Base-by-base conservation (phyloP, 176 grass and related monocot genomes). In the Bolboschoenus planiculmis region DNA sequence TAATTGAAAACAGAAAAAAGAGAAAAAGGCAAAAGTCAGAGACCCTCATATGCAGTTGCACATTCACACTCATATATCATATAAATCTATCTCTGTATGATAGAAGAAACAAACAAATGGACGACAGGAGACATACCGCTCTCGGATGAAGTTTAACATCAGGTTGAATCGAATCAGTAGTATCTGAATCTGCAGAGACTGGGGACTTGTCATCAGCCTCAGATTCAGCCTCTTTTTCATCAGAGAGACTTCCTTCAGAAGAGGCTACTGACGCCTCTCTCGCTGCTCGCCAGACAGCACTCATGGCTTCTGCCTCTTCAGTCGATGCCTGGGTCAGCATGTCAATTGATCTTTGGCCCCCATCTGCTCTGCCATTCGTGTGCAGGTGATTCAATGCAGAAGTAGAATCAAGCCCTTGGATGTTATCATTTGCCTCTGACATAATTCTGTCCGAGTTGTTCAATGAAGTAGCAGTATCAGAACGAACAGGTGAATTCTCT, bases 281-380 rank as follows among this genome's bases (percentile, higher is more conserved):
- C 68, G 92, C 96, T 84, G 92, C 92, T 90, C 87, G 85, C 96
- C 96, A 99, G 42, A 83, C 96, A 82, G 92, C 92, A 78, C 96
- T 99, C 82, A 93, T 92, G 75, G 92, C 96, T 91, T 99, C 96
- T 82, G 96, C 96, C 85, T 99, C 96, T 13, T 91, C 96, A 87
- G 90, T 83, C 81, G 96, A 99, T 73, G 96, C 96, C 83, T 93
- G 67, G 74, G 85, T 99, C 79, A 99, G 87, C 92, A 95, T 91
- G 67, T 99, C 92, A 48, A 99, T 91, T 64, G 96, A 99, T 84
- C 88, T 93, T 84, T 85, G 91, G 78, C 91, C 91, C 89, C 75
- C 76, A 75, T 82, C 90, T 80, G 81, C 81, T 85, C 78, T 94
- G 60, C 85, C 91, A 93, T 87, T 87, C 81, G 42, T n/a, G 79